Percentiles rank a stretch among this genome's conserved stretches.
phyloP scores from a whole-genome alignment of 257 asterid species.

The Thymus mandschuricus region DNA sequence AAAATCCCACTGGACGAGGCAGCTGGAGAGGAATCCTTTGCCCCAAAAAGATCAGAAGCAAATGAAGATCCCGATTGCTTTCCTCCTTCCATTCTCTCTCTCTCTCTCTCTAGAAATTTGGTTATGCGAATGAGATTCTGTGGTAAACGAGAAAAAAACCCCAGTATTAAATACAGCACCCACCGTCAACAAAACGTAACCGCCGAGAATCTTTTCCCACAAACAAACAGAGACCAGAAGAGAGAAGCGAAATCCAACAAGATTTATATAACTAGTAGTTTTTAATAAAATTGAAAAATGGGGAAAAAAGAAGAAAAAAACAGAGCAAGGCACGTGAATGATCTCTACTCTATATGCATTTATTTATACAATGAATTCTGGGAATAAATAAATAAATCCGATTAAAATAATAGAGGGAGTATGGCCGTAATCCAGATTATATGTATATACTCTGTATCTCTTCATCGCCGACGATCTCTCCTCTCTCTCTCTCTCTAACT shows the following conservation, averaged over 20 bases:
- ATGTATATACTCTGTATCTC: conserved; percentile 5
- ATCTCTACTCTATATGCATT: conserved; percentile 30
- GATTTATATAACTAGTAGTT: background rate
- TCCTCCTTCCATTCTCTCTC: conserved; percentile 60
- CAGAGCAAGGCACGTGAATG: conserved; percentile 55
- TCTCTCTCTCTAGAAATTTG: conserved; percentile 15
- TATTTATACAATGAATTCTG: conserved; percentile 9
- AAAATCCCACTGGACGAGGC: conserved; percentile 61
- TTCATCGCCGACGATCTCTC: conserved; percentile 14
- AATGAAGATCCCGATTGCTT: conserved; percentile 72
- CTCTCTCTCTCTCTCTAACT: background rate
- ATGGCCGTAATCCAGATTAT: conserved; percentile 22
- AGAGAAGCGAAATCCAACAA: conserved; percentile 38
- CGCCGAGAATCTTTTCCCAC: conserved; percentile 46
- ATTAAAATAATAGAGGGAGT: conserved; percentile 27
- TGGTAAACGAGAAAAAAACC: conserved; percentile 10
- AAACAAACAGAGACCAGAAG: conserved; percentile 50
- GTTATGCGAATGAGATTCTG: conserved; percentile 30
- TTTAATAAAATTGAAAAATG: background rate
- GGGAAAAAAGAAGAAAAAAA: conserved; percentile 2
- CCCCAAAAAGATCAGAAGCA: conserved; percentile 90
- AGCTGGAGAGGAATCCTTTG: conserved; percentile 47
- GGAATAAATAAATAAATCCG: background rate
- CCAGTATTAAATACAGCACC: conserved; percentile 45
- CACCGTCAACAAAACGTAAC: conserved; percentile 70